Percentiles rank a stretch among this genome's conserved stretches.
Conservation (phyloP, 805 yeast genomes). For the Metschnikowia amazonensis region DNA sequence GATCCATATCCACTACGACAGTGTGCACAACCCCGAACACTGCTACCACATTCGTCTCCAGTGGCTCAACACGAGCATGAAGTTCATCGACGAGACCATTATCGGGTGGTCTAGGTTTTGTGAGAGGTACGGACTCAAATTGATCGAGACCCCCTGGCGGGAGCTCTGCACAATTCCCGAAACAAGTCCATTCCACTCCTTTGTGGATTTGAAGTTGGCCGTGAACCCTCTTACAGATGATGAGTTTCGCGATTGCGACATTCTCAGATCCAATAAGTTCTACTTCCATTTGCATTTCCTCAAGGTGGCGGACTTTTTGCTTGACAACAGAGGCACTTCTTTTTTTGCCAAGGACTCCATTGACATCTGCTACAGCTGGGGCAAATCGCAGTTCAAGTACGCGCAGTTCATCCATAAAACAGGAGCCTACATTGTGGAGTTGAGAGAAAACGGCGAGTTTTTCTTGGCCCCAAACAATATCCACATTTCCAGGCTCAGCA, state of each 20-base stretch:
- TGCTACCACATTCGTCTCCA: slow-evolving; percentile 89
- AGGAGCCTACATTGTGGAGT: slow-evolving; percentile 87
- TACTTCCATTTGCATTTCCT: slow-evolving; percentile 77
- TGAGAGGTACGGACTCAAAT: slow-evolving; percentile 73
- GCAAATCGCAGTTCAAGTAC: slow-evolving; percentile 72
- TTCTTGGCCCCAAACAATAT: slow-evolving; percentile 85
- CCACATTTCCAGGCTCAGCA: slow-evolving; percentile 69
- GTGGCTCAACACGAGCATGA: slow-evolving; percentile 90
- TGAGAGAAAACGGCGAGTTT: slow-evolving; percentile 72
- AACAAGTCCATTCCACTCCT: slow-evolving; percentile 83
- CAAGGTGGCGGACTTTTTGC: slow-evolving; percentile 64
- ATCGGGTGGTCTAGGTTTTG: slow-evolving; percentile 77
- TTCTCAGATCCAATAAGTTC: slow-evolving; percentile 51
- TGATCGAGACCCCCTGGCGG: slow-evolving; percentile 87
- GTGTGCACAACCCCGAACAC: slow-evolving; percentile 90
- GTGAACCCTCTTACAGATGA: slow-evolving; percentile 69
- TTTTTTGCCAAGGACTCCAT: slow-evolving; percentile 53
- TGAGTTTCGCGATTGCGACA: slow-evolving; percentile 42
- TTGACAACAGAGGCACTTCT: slow-evolving; percentile 75
- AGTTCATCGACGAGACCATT: slow-evolving; percentile 65
- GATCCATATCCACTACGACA: slow-evolving; percentile 81
- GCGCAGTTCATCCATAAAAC: slow-evolving; percentile 88
- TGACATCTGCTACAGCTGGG: slow-evolving; percentile 87
- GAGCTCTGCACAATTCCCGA: slow-evolving; percentile 76
- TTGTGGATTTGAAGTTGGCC: slow-evolving; percentile 62